phyloP scores from a whole-genome alignment of 2,329 filamentous ascomycete species.

The Didymella arachidicola region DNA sequence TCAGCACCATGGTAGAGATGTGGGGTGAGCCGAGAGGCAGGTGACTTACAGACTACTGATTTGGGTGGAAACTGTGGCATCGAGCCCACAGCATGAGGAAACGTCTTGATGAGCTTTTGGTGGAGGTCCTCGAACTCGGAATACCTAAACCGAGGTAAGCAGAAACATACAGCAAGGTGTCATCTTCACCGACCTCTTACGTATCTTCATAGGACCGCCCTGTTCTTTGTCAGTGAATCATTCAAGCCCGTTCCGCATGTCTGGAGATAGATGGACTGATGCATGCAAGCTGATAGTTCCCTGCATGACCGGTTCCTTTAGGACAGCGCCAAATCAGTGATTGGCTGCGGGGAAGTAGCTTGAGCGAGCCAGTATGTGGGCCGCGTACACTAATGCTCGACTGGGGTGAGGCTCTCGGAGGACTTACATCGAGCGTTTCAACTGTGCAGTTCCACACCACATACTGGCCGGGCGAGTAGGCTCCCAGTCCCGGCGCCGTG shows the following conservation, averaged over 20 bases:
- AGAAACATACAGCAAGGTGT: constrained; percentile 1
- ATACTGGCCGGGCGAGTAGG: constrained; percentile 63
- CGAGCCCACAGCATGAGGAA: constrained; percentile 83
- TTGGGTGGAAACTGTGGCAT: constrained; percentile 92
- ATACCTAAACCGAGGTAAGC: constrained; percentile 65
- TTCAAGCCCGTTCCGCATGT: constrained; percentile 2
- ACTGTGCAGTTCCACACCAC: constrained; percentile 94
- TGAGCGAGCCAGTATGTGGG: constrained; percentile 22
- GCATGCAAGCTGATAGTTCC: constrained; percentile 10
- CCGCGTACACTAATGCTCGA: constrained; percentile 22
- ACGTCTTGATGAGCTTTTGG: constrained; percentile 75
- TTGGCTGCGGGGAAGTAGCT: constrained; percentile 26
- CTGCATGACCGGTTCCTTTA: constrained; percentile 24
- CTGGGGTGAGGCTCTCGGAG: constrained; percentile 28
- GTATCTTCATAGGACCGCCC: constrained; percentile 65
- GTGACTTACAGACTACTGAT: constrained; percentile 77
- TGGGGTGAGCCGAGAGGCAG: constrained; percentile 26
- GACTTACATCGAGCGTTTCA: constrained; percentile 79
- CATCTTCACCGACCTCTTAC: constrained; percentile 60
- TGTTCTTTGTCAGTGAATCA: constrained; percentile 36
- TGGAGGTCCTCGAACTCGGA: constrained; percentile 92
- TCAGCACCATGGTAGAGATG: constrained; percentile 28
- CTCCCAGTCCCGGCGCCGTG: constrained; percentile 69
- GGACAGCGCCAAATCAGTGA: constrained; percentile 16
- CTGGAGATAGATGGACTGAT: constrained; percentile 13